Evolutionary conservation across 106 monocot species (phyloP).

Genomic region (Xerophyta viscosa): DNA sequence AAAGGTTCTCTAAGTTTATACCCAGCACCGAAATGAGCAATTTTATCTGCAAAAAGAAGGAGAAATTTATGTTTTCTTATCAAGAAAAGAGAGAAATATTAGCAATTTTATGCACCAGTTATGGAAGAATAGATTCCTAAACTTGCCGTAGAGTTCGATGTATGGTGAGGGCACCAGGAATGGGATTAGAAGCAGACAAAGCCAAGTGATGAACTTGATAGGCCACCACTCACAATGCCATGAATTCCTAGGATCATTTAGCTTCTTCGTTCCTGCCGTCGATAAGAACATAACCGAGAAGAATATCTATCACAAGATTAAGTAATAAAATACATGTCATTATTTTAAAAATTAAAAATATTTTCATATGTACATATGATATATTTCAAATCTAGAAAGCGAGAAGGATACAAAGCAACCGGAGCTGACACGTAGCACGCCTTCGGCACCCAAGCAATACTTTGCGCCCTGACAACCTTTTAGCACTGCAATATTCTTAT

Average conservation of each 20-base stretch:
- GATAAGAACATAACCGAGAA: conserved; percentile 79
- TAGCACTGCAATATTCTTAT: conserved; percentile 33
- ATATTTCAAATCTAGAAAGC: no score
- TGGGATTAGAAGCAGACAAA: conserved; percentile 41
- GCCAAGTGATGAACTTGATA: conserved; percentile 63
- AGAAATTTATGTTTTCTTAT: no score
- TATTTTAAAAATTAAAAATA: no score
- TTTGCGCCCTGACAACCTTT: conserved; percentile 63
- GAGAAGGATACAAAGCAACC: conserved; percentile 97
- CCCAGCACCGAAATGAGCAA: conserved; percentile 91
- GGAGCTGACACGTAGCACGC: conserved; percentile 78
- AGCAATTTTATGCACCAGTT: no score
- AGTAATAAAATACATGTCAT: no score
- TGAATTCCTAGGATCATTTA: conserved; percentile 45
- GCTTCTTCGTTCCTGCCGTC: conserved; percentile 48
- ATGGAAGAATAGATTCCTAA: background rate
- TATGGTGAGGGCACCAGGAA: conserved; percentile 66
- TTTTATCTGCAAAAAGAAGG: conserved; percentile 50
- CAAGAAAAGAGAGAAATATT: no score
- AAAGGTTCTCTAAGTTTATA: conserved; percentile 10
- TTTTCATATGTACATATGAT: no score
- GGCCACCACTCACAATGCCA: conserved; percentile 94
- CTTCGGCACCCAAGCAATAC: conserved; percentile 80
- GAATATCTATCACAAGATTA: conserved; percentile 46
- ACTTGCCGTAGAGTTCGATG: conserved; percentile 72